Evolutionary conservation across 495 filamentous ascomycete species (phyloP).

Genomic region (Xylaria cubensis): DNA sequence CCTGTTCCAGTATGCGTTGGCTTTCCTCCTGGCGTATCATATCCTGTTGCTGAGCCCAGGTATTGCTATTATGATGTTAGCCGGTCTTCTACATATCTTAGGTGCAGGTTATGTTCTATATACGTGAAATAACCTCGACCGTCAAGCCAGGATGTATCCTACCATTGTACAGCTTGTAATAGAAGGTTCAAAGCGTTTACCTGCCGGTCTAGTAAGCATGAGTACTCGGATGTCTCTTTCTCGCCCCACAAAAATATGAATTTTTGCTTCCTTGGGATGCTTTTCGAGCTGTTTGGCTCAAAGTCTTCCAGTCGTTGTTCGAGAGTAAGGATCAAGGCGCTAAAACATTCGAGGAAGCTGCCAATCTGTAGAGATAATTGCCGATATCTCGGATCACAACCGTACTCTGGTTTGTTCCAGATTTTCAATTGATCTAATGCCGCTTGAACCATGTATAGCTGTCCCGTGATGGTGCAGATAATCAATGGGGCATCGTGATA

Average conservation of each 20-base stretch:
- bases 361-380: neutral
- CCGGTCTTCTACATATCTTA: neutral
- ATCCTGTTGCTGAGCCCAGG: conserved; percentile 19
- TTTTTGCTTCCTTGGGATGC: neutral
- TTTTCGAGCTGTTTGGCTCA: neutral
- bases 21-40: conserved; percentile 10
- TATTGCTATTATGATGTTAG: conserved; percentile 11
- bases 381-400: conserved; percentile 1
- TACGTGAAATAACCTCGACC: too few relatives aligned
- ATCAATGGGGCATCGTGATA: conserved; percentile 22
- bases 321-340: neutral
- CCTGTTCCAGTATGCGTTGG: conserved; percentile 15
- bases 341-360: neutral
- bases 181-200: conserved; percentile 29
- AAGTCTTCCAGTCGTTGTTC: neutral
- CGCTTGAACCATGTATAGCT: conserved; percentile 21
- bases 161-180: conserved; percentile 30
- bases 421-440: conserved; percentile 17
- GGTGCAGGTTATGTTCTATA: neutral
- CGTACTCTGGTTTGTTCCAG: neutral
- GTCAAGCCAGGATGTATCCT: neutral
- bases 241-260: conserved; percentile 25
- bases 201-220: conserved; percentile 21
- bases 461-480: conserved; percentile 20
- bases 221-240: conserved; percentile 17